Evolutionary conservation across 805 yeast species (phyloP).

Genomic region (Metschnikowia borealis): DNA sequence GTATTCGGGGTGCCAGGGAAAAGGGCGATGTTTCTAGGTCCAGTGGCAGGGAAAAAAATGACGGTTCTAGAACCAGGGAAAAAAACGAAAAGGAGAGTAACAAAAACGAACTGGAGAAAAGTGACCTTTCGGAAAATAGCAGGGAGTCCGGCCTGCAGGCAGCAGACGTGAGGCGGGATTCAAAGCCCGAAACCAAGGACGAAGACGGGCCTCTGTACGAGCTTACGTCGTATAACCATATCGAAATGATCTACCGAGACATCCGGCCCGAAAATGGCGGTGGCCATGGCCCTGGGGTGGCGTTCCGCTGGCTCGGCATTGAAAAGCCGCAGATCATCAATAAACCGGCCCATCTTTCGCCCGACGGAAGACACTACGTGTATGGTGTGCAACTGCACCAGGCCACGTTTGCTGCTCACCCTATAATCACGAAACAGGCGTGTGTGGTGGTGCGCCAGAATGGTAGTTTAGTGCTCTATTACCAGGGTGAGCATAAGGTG

Average conservation of each 20-base stretch:
- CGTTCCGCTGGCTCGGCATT: slow-evolving; percentile 69
- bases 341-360: slow-evolving; percentile 45
- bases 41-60: no score
- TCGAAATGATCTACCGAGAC: slow-evolving; percentile 49
- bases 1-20: neutral
- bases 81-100: neutral
- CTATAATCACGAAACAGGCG: slow-evolving; percentile 64
- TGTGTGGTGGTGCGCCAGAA: slow-evolving; percentile 61
- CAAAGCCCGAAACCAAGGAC: neutral
- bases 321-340: slow-evolving; percentile 62
- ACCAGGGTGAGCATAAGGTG: slow-evolving; percentile 59
- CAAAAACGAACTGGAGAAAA: neutral
- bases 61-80: neutral
- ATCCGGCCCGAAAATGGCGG: slow-evolving; percentile 9
- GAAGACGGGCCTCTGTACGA: slow-evolving; percentile 38
- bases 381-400: slow-evolving; percentile 60
- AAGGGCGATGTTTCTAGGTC: neutral
- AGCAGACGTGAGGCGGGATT: no score
- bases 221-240: slow-evolving; percentile 41
- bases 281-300: slow-evolving; percentile 25
- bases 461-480: slow-evolving; percentile 58
- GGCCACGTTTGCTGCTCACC: slow-evolving; percentile 63
- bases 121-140: no score
- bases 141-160: no score
- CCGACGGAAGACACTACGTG: slow-evolving; percentile 32